These are phyloP conservation scores for Onygenales sp. DNA, from an alignment of 2,329 filamentous ascomycete genomes.

Conservation along the genomic window DNA sequence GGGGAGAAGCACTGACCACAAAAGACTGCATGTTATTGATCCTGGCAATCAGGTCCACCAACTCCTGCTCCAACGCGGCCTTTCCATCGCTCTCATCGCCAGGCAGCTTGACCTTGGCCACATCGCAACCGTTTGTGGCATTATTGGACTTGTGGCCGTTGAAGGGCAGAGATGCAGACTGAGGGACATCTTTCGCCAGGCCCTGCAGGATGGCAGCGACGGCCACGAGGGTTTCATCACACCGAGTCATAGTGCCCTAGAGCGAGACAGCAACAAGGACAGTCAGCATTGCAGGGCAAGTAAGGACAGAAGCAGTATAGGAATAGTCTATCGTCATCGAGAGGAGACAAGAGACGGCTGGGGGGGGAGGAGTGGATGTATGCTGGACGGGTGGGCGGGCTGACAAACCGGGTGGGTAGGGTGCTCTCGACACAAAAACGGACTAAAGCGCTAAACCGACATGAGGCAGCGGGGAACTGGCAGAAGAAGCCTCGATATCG, in stretches of 20 bases:
- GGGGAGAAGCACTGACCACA: slow-evolving; percentile 39
- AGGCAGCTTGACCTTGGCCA: slow-evolving; percentile 58
- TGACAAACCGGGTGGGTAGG: slow-evolving; percentile 3
- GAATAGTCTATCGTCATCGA: slow-evolving; percentile 3
- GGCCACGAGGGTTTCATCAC: slow-evolving; percentile 39
- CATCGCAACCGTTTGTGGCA: slow-evolving; percentile 40
- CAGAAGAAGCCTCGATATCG: slow-evolving; percentile 12
- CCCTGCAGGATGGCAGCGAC: slow-evolving; percentile 37
- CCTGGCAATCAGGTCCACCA: slow-evolving; percentile 65
- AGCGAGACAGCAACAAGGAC: slow-evolving; percentile 1
- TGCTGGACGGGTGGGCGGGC: not conserved
- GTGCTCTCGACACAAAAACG: slow-evolving; percentile 3
- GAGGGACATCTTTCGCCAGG: slow-evolving; percentile 34
- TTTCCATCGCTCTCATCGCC: slow-evolving; percentile 70
- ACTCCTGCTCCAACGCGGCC: slow-evolving; percentile 68
- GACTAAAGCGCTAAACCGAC: slow-evolving; percentile 3
- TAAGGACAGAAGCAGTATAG: slow-evolving; percentile 1
- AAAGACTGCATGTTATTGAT: slow-evolving; percentile 76
- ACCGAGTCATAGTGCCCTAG: slow-evolving; percentile 36
- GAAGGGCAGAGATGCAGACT: slow-evolving; percentile 16
- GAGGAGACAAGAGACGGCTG: slow-evolving; percentile 5
- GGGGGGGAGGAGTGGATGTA: not conserved
- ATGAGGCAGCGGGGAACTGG: slow-evolving; percentile 5
- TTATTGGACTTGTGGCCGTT: slow-evolving; percentile 18
- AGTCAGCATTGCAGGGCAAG: not conserved